Evolutionary conservation across 495 filamentous ascomycete species (phyloP).

Genomic region (Lasiosphaeria ovina): DNA sequence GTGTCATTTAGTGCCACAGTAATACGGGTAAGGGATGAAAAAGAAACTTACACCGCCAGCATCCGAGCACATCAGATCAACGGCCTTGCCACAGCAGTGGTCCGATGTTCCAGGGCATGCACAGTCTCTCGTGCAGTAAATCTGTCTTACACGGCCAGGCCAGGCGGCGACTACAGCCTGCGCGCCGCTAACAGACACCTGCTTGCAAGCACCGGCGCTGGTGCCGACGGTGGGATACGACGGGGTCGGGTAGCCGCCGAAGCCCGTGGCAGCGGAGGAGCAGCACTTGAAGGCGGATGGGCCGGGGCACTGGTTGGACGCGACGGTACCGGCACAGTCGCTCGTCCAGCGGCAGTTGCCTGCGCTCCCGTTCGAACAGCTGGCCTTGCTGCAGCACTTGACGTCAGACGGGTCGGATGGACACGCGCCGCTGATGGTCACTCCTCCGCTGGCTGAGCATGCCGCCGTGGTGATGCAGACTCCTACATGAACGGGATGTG

Average conservation of each 20-base stretch:
- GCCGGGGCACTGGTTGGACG: constrained; percentile 38
- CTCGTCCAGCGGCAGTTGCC: constrained; percentile 39
- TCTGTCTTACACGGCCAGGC: constrained; percentile 37
- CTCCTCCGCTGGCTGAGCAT: constrained; percentile 35
- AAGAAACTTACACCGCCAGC: constrained; percentile 33
- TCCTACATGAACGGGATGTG: constrained; percentile 19
- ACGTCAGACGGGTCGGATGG: constrained; percentile 35
- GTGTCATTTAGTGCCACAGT: not conserved
- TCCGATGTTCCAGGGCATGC: constrained; percentile 32
- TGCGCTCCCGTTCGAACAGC: constrained; percentile 29
- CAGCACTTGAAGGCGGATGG: constrained; percentile 41
- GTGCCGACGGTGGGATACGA: constrained; percentile 34
- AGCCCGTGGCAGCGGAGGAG: constrained; percentile 24
- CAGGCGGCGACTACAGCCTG: constrained; percentile 34
- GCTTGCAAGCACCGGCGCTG: constrained; percentile 36
- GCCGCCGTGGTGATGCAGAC: constrained; percentile 33
- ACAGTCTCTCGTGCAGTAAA: constrained; percentile 36
- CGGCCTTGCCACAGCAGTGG: constrained; percentile 43
- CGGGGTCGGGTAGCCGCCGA: constrained; percentile 31
- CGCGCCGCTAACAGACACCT: constrained; percentile 33
- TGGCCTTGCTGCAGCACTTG: constrained; percentile 42
- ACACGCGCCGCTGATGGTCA: constrained; percentile 33
- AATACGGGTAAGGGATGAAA: not conserved
- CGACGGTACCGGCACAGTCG: constrained; percentile 34
- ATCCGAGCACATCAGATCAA: constrained; percentile 45